A percentile compares a stretch with the other conserved stretches of the same genome.
These are phyloP conservation scores for Pythium aphanidermatum DNA, from an alignment of 352 stramenopile genomes.

Conservation along the genomic window DNA sequence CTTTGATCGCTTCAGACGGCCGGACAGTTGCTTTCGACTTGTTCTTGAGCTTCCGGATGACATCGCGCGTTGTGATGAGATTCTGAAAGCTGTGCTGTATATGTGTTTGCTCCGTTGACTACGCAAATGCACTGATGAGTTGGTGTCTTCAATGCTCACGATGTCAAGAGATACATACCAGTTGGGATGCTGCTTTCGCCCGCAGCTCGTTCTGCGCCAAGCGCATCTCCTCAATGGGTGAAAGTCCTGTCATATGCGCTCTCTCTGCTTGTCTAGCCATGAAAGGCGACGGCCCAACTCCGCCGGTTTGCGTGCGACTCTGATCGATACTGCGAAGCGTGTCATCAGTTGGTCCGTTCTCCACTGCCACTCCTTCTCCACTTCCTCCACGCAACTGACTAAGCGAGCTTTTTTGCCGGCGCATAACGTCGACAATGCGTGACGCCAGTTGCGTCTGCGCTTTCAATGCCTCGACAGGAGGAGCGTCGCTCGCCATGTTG, in stretches of 20 bases:
- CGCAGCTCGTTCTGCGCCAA: constrained; percentile 76
- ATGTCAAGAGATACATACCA: constrained; percentile 20
- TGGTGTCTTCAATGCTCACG: neutral
- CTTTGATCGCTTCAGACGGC: constrained; percentile 26
- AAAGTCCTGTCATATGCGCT: constrained; percentile 62
- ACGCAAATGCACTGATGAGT: neutral
- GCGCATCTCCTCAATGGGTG: constrained; percentile 81
- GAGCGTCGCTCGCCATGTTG: too few species aligned
- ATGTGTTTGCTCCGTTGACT: constrained; percentile 25
- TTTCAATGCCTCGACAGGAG: too few species aligned
- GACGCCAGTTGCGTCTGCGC: neutral
- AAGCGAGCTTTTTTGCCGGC: neutral
- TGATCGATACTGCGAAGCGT: neutral
- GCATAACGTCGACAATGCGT: neutral
- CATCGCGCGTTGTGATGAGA: constrained; percentile 50
- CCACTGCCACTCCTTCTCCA: too few species aligned
- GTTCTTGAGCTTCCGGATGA: constrained; percentile 55
- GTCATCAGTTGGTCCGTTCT: too few species aligned
- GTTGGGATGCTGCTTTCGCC: constrained; percentile 53
- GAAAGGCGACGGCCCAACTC: constrained; percentile 40
- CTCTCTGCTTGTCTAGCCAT: constrained; percentile 72
- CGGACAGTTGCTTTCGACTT: constrained; percentile 36
- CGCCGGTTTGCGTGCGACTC: neutral
- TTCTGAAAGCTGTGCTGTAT: constrained; percentile 43
- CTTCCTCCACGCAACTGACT: too few species aligned